A percentile compares a stretch with the other conserved stretches of the same genome.
phyloP scores from a whole-genome alignment of 2,329 filamentous ascomycete genomes.

The Talaromyces islandicus region DNA sequence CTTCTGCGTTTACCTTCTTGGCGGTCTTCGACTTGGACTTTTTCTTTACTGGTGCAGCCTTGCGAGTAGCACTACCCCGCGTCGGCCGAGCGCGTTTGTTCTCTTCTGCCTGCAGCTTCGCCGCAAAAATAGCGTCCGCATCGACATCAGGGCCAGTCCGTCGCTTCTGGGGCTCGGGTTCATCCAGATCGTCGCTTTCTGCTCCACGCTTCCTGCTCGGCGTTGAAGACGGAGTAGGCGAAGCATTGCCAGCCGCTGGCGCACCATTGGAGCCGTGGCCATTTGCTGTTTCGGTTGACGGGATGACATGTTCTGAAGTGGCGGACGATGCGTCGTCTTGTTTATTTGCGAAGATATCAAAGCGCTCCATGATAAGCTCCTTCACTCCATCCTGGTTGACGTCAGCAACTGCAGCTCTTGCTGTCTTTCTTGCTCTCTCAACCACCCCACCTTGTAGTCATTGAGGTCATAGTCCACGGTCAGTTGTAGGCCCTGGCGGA shows the following conservation, averaged over 20 bases:
- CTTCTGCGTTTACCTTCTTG: slow-evolving; percentile 68
- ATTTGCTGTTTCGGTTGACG: slow-evolving; percentile 20
- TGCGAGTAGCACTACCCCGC: slow-evolving; percentile 61
- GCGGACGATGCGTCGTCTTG: slow-evolving; percentile 28
- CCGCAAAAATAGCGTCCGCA: slow-evolving; percentile 80
- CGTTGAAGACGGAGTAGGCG: slow-evolving; percentile 28
- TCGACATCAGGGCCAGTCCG: slow-evolving; percentile 60
- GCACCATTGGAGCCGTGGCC: slow-evolving; percentile 23
- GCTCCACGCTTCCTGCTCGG: slow-evolving; percentile 37
- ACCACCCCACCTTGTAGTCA: slow-evolving; percentile 52
- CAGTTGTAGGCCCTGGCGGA: slow-evolving; percentile 58
- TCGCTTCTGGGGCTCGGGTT: slow-evolving; percentile 53
- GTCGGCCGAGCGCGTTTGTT: slow-evolving; percentile 72
- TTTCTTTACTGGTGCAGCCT: slow-evolving; percentile 57
- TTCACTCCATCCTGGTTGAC: slow-evolving; percentile 59
- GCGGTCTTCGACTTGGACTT: slow-evolving; percentile 50
- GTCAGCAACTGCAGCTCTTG: slow-evolving; percentile 4
- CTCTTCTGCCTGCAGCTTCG: slow-evolving; percentile 85
- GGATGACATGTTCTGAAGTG: slow-evolving; percentile 22
- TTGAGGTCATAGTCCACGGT: slow-evolving; percentile 55
- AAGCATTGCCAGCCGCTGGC: slow-evolving; percentile 21
- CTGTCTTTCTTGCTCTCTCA: background rate
- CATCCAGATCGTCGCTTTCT: slow-evolving; percentile 36
- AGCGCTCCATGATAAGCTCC: slow-evolving; percentile 64
- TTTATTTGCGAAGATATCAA: slow-evolving; percentile 58